Evolutionary conservation across 2,329 filamentous ascomycete species (phyloP), one percentile per base, ranked within the genome.

Genomic region (Cladorrhinum sp.): DNA sequence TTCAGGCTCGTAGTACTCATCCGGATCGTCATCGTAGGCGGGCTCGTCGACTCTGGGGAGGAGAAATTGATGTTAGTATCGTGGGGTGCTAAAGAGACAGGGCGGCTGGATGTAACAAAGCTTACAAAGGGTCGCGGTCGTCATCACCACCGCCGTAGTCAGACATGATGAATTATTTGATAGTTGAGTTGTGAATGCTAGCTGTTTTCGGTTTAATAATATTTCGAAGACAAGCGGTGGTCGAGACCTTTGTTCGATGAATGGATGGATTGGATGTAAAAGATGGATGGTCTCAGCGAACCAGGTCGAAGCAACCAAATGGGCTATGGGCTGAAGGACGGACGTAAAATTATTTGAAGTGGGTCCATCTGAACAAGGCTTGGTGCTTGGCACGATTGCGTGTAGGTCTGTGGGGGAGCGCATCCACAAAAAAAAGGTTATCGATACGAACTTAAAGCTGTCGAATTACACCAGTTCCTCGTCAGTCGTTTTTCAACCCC

Each of bases 81-180:
- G 25, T 38, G 16, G n/a, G 18, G 41, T 10, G 41, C 41, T 10
- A 3, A 18, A 10, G 12, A 18, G 18, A 18, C 12, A n/a, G 41
- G 41, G 22, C 7, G 49, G 12, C 27, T 36, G 24, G 41, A 29
- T 24, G 41, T 13, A 6, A 48, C 18, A 48, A 32, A 49, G 64
- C 65, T 41, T 63, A 67, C 66, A 65, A 49, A 52, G 56, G 59
- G 84, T 77, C 81, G 68, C 78, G 80, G 71, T 85, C 85, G 68
- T 88, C 84, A 70, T 88, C 80, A 70, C 85, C 84, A 67, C 86
- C 88, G 67, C 86, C 88, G 77, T 87, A 87, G 77, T 91, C 88
- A 76, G 88, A 92, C 89, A 92, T 91, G 20, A 60, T 59, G 36
- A 18, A 29, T 18, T 12, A 10, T 38, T 54, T 48, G 16, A 18